phyloP scores from a whole-genome alignment of 2,329 filamentous ascomycete genomes.

The Tolypocladium tundrense region DNA sequence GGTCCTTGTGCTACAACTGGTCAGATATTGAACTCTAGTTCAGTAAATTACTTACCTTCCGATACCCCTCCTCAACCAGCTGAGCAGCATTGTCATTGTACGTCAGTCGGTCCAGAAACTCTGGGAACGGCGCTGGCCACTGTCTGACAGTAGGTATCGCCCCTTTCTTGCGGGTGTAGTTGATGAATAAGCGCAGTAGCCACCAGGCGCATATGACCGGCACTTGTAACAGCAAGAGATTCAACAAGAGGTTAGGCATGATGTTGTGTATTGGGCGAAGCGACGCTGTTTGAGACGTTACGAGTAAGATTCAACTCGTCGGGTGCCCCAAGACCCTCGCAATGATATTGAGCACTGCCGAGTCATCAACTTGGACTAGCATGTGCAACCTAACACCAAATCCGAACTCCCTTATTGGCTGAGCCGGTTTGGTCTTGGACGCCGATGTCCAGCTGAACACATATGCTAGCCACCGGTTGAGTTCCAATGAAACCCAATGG shows the following conservation, averaged over 20 bases:
- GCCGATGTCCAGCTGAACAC: too few species aligned
- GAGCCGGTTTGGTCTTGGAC: too few species aligned
- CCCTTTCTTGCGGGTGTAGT: neutral
- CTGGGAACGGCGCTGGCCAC: conserved; percentile 4
- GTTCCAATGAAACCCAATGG: neutral
- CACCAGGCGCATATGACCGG: neutral
- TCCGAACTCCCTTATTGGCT: too few species aligned
- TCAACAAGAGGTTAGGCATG: neutral
- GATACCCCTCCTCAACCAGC: conserved; percentile 5
- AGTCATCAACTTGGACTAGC: neutral
- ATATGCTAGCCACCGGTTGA: neutral
- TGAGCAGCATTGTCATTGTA: conserved; percentile 4
- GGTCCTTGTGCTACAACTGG: conserved; percentile 2
- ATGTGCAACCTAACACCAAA: neutral
- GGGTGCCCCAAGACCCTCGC: neutral
- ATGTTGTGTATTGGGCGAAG: neutral
- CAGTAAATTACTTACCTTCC: neutral
- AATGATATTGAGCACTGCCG: neutral
- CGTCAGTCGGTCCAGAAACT: conserved; percentile 6
- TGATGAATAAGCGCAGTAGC: neutral
- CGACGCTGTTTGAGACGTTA: neutral
- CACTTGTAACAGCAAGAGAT: neutral
- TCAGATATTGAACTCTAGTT: too few species aligned
- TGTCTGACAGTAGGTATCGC: conserved; percentile 3
- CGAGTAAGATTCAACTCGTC: neutral